phyloP scores from a whole-genome alignment of 2,329 filamentous ascomycete genomes.

The Fusarium annulatum region DNA sequence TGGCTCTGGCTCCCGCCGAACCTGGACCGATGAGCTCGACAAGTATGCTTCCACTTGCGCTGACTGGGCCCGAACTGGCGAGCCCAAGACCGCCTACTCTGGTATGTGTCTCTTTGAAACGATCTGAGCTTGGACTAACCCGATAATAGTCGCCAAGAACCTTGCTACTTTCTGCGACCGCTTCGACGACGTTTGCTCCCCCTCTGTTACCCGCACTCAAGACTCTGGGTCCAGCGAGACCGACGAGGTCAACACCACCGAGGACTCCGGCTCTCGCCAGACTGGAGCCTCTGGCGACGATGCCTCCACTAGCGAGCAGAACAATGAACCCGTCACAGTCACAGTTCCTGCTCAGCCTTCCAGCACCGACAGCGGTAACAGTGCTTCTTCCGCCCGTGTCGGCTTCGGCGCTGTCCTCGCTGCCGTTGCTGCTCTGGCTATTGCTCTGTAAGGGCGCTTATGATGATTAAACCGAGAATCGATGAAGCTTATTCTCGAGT shows the following conservation, averaged over 20 bases:
- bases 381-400: slow-evolving; percentile 33
- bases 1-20: slow-evolving; percentile 24
- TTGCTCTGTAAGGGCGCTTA: slow-evolving; percentile 38
- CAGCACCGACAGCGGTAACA: slow-evolving; percentile 22
- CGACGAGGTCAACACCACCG: slow-evolving; percentile 14
- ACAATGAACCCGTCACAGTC: slow-evolving; percentile 35
- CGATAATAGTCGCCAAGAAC: slow-evolving; percentile 42
- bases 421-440: slow-evolving; percentile 36
- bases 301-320: slow-evolving; percentile 17
- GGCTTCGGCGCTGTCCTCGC: slow-evolving; percentile 39
- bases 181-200: slow-evolving; percentile 45
- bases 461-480: neutral
- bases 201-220: slow-evolving; percentile 5
- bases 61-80: slow-evolving; percentile 46
- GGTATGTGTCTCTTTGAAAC: slow-evolving; percentile 35
- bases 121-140: slow-evolving; percentile 18
- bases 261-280: slow-evolving; percentile 4
- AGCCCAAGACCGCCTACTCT: slow-evolving; percentile 40
- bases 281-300: neutral
- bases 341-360: slow-evolving; percentile 5
- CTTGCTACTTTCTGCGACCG: slow-evolving; percentile 48
- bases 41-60: slow-evolving; percentile 46
- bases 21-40: slow-evolving; percentile 48
- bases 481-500: slow-evolving; percentile 7
- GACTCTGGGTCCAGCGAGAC: slow-evolving; percentile 13